Evolutionary conservation across 345 rosid genomes (phyloP), one percentile per base, ranked within the genome.

Genomic region (Gossypium longicalyx): DNA sequence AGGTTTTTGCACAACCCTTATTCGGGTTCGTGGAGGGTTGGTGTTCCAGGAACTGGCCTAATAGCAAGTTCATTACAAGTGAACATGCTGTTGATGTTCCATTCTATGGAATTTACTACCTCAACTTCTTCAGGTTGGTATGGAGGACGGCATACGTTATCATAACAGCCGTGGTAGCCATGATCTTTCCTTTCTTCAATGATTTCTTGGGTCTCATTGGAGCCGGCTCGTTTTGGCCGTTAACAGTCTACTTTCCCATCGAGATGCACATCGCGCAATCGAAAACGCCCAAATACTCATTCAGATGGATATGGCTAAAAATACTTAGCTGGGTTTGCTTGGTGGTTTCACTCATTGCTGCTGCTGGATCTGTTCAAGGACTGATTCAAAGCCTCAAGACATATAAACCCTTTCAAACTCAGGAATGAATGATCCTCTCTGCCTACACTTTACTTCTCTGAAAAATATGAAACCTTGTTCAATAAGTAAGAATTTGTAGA

Each of bases 141-240:
- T 94, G 97, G 97, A 87, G 98, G 77, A 85, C 93, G 1, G 8
- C 45, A 7, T 94, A 86, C 25, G 98, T 94, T 43, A 74, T 91
- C 1, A 17, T 86, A 27, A 86, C 95, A 6, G 83, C 93, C 2
- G 25, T 92, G 6, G 0, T 89, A 7, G 98, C 98, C 49, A 92
- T 91, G 97, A 79, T 88, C 51, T 82, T 94, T 52, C 98, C 98
- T 0, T 92, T 94, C 89, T 94, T 94, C 94, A 94, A 91, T 23
- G 88, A 87, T 52, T 86, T 92, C 74, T 68, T 92, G 66, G 97
- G 97, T 13, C 87, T 94, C 23, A 77, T 94, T 0, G 98, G 98
- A 17, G 93, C 97, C 3, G 80, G 81, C 2, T 80, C 87, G 1
- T 94, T 94, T 75, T 94, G 97, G 93, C 97, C 98, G 1, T 74